Evolutionary conservation across 1,284 basidiomycete species (phyloP), one percentile per base, ranked within the genome.

Genomic region (Amylostereum chailletii): DNA sequence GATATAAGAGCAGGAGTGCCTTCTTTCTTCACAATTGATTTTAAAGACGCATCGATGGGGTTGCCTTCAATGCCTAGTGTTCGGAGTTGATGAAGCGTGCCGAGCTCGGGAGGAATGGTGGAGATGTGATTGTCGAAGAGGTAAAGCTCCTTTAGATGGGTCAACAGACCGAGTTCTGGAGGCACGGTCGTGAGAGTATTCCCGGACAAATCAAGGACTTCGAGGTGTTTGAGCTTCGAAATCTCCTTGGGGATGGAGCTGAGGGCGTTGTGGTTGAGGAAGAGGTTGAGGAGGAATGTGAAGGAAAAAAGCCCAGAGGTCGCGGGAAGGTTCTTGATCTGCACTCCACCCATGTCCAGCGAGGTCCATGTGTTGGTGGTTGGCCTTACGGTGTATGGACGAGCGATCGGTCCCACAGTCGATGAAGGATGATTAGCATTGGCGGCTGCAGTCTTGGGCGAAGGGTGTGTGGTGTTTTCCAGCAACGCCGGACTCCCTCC

Each of bases 31-130:
- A 97, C 74, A 41, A 95, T 79, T 30, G 77, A 72, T 63, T 91
- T 88, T 48, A 94, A 69, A 33, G 79, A 70, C 6, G 83, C 72
- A 53, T 94, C 88, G 48, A 99, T 67, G 3, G 95, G 95, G 61
- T 99, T 99, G 36, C 95, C 95, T 63, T 99, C 95, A 38, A 99
- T 79, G 27, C 95, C 95, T 30, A 99, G 71, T 39, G 90, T 91
- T 64, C 92, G 92, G 50, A 99, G 77, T 66, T 96, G 92, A 64
- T 96, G 90, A 36, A 99, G 69, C 36, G 81, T 91, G 38, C 95
- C 95, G 34, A 98, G 75, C 65, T 99, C 92, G 0, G 78, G 74
- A 1, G 95, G 95, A 8, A 99, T 76, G 0, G 82, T 86, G 40
- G 80, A 73, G 39, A 99, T 70, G 58, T 88, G 83, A 68, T 99